phyloP scores from a whole-genome alignment of 73 alveolate species.

The Durusdinium trenchii region DNA sequence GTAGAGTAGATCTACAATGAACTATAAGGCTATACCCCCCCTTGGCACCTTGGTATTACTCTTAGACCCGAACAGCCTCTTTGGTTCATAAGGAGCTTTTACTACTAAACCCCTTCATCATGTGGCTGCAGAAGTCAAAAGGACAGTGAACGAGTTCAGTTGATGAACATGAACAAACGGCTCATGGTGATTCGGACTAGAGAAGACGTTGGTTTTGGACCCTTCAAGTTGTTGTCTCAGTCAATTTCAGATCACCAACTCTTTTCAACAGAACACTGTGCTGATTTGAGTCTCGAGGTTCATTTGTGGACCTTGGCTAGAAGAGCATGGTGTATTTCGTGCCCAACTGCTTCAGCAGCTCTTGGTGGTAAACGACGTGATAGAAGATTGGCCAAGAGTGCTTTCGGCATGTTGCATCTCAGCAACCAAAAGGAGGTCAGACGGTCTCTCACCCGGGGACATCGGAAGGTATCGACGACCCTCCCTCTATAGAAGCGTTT shows the following conservation, averaged over 20 bases:
- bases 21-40: no score
- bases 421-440: not conserved
- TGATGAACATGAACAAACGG: no score
- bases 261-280: no score
- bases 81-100: no score
- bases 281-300: no score
- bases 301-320: slow-evolving; percentile 36
- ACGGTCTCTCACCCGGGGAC: not conserved
- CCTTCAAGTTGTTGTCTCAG: not conserved
- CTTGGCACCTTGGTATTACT: no score
- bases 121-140: not conserved
- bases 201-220: not conserved
- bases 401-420: slow-evolving; percentile 11
- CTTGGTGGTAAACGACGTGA: not conserved
- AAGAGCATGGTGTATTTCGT: not conserved
- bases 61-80: no score
- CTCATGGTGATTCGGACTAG: no score
- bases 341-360: slow-evolving; percentile 25
- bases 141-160: not conserved
- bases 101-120: no score
- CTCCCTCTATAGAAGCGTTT: not conserved
- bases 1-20: no score
- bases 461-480: no score
- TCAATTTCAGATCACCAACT: no score
- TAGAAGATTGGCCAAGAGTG: slow-evolving; percentile 14